Evolutionary conservation across 176 grass and related monocot genomes (phyloP).

Genomic region (Musa acuminata): DNA sequence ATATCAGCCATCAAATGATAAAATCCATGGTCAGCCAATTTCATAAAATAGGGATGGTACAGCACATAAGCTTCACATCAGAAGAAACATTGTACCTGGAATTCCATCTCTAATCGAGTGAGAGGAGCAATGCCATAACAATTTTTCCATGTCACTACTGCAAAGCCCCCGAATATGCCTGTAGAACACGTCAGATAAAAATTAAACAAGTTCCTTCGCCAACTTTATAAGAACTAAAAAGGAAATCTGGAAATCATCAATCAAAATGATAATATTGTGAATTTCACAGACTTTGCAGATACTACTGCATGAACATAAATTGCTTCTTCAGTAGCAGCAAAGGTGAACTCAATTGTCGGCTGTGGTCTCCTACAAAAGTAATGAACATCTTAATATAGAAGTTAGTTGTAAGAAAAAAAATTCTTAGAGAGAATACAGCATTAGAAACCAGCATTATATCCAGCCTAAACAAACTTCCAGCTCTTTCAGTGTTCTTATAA

Average conservation of each 20-base stretch:
- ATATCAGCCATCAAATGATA: neutral
- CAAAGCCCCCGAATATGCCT: slow-evolving; percentile 84
- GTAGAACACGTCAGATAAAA: slow-evolving; percentile 25
- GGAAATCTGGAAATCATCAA: neutral
- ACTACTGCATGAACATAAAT: slow-evolving; percentile 85
- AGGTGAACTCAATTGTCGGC: slow-evolving; percentile 83
- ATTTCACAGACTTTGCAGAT: slow-evolving; percentile 67
- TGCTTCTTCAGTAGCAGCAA: slow-evolving; percentile 91
- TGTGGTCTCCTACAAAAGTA: slow-evolving; percentile 60
- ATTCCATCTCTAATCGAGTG: slow-evolving; percentile 63
- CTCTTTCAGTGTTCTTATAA: neutral
- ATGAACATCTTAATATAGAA: slow-evolving; percentile 18
- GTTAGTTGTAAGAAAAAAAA: slow-evolving; percentile 20
- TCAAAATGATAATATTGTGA: slow-evolving; percentile 4
- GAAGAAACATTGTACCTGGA: slow-evolving; percentile 48
- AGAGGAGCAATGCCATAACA: slow-evolving; percentile 53
- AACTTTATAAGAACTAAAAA: slow-evolving; percentile 23
- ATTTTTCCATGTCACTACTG: slow-evolving; percentile 89
- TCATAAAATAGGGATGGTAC: neutral
- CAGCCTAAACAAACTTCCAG: neutral
- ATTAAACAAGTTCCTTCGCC: neutral
- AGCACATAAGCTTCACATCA: neutral
- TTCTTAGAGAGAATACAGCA: neutral
- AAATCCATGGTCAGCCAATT: neutral
- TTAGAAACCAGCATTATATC: neutral